Conservation (phyloP, 768 basidiomycete species). For the Mycena vitilis region DNA sequence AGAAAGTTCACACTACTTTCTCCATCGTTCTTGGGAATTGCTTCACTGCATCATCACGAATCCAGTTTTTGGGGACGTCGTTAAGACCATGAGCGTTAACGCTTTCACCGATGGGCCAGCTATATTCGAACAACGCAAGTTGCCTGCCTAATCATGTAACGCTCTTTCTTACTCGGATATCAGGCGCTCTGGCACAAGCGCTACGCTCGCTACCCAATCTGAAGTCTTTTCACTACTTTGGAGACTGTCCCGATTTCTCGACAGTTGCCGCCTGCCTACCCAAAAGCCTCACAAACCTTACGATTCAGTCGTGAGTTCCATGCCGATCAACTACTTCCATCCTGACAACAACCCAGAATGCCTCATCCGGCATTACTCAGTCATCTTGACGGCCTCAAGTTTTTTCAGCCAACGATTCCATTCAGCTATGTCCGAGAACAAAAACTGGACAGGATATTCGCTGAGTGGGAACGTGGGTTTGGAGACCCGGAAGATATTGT, state of each 20-base stretch:
- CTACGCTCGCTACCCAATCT: conserved; percentile 46
- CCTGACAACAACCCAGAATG: conserved; percentile 36
- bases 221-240: conserved; percentile 53
- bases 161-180: conserved; percentile 17
- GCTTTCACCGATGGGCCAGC: conserved; percentile 49
- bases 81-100: conserved; percentile 52
- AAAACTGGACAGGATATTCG: conserved; percentile 32
- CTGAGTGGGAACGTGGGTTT: conserved; percentile 27
- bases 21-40: conserved; percentile 53
- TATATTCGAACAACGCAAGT: conserved; percentile 51
- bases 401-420: conserved; percentile 46
- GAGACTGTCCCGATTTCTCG: conserved; percentile 45
- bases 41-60: conserved; percentile 51
- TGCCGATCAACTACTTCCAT: conserved; percentile 4
- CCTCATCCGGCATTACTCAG: conserved; percentile 41
- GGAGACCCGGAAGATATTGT: conserved; percentile 28
- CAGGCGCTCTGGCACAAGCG: conserved; percentile 51
- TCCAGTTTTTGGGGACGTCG: conserved; percentile 46
- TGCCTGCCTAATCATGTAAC: neutral
- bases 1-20: conserved; percentile 45
- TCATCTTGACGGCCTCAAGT: conserved; percentile 41
- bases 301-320: conserved; percentile 46
- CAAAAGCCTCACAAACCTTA: conserved; percentile 40
- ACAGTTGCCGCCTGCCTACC: conserved; percentile 47
- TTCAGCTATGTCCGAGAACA: conserved; percentile 45